Conservation (phyloP, 495 filamentous ascomycete species). For the Penicillium ochrochloron region DNA sequence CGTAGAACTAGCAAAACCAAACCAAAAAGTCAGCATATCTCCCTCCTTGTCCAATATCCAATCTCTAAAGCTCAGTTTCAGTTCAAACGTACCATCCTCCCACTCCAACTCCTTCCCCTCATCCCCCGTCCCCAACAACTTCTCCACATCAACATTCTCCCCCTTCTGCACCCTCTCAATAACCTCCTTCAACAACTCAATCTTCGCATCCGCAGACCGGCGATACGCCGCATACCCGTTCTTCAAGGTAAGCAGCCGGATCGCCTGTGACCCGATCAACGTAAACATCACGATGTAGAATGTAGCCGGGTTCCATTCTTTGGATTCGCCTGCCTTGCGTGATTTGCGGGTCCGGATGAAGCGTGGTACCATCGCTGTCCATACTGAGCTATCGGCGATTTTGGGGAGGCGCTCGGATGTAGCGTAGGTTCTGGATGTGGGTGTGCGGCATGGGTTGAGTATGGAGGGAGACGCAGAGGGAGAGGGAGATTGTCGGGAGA, state of each 20-base stretch:
- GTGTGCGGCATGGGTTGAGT: conserved; percentile 13
- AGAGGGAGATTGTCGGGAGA: neutral
- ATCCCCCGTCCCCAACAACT: conserved; percentile 79
- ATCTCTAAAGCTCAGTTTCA: too few relatives aligned
- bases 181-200: conserved; percentile 77
- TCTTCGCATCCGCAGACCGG: conserved; percentile 77
- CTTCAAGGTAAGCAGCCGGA: conserved; percentile 83
- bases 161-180: conserved; percentile 80
- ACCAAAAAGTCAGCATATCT: conserved; percentile 20
- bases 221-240: conserved; percentile 73
- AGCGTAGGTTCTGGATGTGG: conserved; percentile 33
- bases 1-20: conserved; percentile 60
- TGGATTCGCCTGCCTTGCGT: conserved; percentile 53
- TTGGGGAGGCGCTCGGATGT: conserved; percentile 54
- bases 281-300: conserved; percentile 91
- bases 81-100: conserved; percentile 69
- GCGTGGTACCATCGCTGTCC: conserved; percentile 67
- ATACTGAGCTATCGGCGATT: conserved; percentile 68
- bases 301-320: conserved; percentile 90
- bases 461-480: conserved; percentile 7
- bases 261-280: conserved; percentile 90
- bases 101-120: conserved; percentile 77
- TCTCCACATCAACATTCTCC: conserved; percentile 90
- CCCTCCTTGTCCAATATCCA: neutral
- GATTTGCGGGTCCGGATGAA: conserved; percentile 46